Percentiles rank a stretch among this genome's conserved stretches.
Conservation (phyloP, 768 basidiomycete species). For the Amanita fuliginea region DNA sequence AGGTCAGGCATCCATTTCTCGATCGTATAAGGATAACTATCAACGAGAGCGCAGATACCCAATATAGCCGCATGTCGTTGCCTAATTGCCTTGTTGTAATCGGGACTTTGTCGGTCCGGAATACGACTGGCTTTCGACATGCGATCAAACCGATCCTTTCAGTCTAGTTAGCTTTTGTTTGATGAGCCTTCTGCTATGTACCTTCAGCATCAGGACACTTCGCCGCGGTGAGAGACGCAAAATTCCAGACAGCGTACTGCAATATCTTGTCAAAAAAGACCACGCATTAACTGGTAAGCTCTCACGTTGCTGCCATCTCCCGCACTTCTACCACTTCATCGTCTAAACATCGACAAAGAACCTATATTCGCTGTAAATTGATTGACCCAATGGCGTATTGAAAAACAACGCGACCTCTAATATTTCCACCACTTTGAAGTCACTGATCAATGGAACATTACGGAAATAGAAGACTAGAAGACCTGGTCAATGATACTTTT, state of each 20-base stretch:
- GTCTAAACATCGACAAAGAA: slow-evolving; percentile 69
- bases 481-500: not conserved
- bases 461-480: slow-evolving; percentile 75
- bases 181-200: slow-evolving; percentile 11
- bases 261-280: not conserved
- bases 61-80: slow-evolving; percentile 86
- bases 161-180: not conserved
- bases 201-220: slow-evolving; percentile 66
- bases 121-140: slow-evolving; percentile 58
- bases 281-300: slow-evolving; percentile 5
- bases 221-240: slow-evolving; percentile 71
- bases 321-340: slow-evolving; percentile 87
- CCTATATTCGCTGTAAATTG: slow-evolving; percentile 23
- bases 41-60: slow-evolving; percentile 87
- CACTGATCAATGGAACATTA: slow-evolving; percentile 70
- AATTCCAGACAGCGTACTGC: slow-evolving; percentile 71
- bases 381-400: not conserved
- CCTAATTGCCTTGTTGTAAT: slow-evolving; percentile 62
- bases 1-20: slow-evolving; percentile 91
- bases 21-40: slow-evolving; percentile 92
- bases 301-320: slow-evolving; percentile 80
- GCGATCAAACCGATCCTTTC: slow-evolving; percentile 70
- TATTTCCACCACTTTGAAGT: slow-evolving; percentile 67
- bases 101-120: slow-evolving; percentile 48
- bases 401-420: slow-evolving; percentile 46